These are phyloP conservation scores for Oryza longistaminata DNA, from an alignment of 176 grass and related monocot species.

Conservation along the genomic window DNA sequence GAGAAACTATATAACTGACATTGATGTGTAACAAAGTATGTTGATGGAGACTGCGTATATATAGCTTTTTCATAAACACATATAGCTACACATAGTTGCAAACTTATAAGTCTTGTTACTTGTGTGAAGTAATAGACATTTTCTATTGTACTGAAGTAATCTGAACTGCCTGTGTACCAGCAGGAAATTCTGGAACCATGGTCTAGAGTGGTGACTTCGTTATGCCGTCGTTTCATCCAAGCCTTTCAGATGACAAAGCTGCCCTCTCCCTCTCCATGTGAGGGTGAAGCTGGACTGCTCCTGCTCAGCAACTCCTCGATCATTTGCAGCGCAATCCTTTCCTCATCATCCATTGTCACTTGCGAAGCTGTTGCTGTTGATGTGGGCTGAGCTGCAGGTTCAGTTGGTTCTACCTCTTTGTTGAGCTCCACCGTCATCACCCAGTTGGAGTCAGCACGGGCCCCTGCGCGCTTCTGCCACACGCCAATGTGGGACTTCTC, in stretches of 20 bases:
- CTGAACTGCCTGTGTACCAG: constrained; percentile 57
- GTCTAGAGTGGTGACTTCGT: constrained; percentile 41
- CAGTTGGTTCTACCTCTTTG: constrained; percentile 37
- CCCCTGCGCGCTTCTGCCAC: constrained; percentile 97
- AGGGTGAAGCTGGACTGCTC: constrained; percentile 64
- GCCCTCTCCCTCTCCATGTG: constrained; percentile 36
- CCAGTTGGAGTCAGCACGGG: constrained; percentile 89
- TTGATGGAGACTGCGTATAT: constrained; percentile 42
- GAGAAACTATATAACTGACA: constrained; percentile 47
- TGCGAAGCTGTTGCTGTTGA: constrained; percentile 45
- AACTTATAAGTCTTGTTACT: constrained; percentile 53
- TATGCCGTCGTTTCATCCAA: constrained; percentile 34
- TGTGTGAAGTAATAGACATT: constrained; percentile 49
- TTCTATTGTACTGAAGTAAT: constrained; percentile 52
- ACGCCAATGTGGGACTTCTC: constrained; percentile 98
- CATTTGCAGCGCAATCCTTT: constrained; percentile 92
- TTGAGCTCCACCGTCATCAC: constrained; percentile 97
- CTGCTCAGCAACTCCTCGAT: constrained; percentile 91
- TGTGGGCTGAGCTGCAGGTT: constrained; percentile 36
- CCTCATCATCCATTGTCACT: constrained; percentile 67
- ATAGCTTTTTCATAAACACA: constrained; percentile 53
- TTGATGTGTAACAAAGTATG: constrained; percentile 56
- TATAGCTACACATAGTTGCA: constrained; percentile 64
- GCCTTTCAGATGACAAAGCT: constrained; percentile 61
- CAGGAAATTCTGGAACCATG: constrained; percentile 43